phyloP scores from a whole-genome alignment of 1,284 basidiomycete genomes.

The Boletus albobrunnescens region DNA sequence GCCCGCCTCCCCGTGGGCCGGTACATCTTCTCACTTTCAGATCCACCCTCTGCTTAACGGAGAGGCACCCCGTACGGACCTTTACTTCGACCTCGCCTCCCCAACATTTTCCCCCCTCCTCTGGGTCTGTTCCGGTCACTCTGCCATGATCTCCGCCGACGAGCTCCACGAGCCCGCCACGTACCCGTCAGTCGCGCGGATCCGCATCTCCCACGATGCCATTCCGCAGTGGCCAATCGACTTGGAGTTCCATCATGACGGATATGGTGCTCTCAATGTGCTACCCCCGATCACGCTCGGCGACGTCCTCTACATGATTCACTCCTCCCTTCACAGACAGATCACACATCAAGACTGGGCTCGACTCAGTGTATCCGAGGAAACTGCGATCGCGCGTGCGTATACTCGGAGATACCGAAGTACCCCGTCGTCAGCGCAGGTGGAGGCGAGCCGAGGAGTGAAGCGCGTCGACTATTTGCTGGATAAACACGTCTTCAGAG shows the following conservation, averaged over 20 bases:
- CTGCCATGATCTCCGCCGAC: constrained; percentile 36
- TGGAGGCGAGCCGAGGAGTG: constrained; percentile 50
- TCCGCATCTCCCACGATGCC: constrained; percentile 54
- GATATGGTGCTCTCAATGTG: constrained; percentile 9
- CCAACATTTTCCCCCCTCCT: constrained; percentile 45
- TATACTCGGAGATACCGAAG: constrained; percentile 52
- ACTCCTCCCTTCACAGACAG: constrained; percentile 47
- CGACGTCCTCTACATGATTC: constrained; percentile 54
- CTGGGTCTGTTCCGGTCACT: constrained; percentile 37
- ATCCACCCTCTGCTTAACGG: constrained; percentile 59
- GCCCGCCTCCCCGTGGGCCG: constrained; percentile 23
- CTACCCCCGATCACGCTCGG: constrained; percentile 51
- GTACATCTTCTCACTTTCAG: constrained; percentile 36
- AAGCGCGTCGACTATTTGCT: constrained; percentile 57
- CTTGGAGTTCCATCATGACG: constrained; percentile 39
- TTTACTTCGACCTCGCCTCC: constrained; percentile 54
- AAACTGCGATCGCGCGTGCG: constrained; percentile 47
- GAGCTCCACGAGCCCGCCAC: constrained; percentile 53
- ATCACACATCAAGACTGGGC: constrained; percentile 59
- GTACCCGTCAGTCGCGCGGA: constrained; percentile 50
- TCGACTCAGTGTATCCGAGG: constrained; percentile 37
- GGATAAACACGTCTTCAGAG: constrained; percentile 51
- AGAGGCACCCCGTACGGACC: constrained; percentile 41
- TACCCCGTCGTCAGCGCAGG: constrained; percentile 37
- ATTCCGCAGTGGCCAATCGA: constrained; percentile 62